Evolutionary conservation across 306 rosid genomes (phyloP).

Genomic region (Cicer arietinum): DNA sequence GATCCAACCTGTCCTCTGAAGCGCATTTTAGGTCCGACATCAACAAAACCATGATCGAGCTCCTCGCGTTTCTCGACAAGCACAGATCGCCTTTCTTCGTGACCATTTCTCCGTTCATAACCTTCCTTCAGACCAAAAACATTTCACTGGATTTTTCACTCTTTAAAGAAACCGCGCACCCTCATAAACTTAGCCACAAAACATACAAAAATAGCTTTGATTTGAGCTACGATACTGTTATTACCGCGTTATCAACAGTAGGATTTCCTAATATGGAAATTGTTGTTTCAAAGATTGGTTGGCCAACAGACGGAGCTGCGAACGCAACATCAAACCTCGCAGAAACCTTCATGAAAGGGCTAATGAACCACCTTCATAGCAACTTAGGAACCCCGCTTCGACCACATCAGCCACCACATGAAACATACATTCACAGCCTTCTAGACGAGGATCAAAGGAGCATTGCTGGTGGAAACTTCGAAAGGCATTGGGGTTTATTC

Average conservation of each 20-base stretch:
- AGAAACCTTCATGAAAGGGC: slow-evolving; percentile 79
- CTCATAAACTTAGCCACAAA: slow-evolving; percentile 62
- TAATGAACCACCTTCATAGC: slow-evolving; percentile 65
- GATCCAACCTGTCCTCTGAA: slow-evolving; percentile 63
- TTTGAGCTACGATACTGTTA: slow-evolving; percentile 71
- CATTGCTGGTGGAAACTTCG: slow-evolving; percentile 69
- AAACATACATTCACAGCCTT: slow-evolving; percentile 73
- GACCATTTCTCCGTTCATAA: slow-evolving; percentile 72
- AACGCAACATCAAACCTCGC: slow-evolving; percentile 71
- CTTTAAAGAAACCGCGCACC: slow-evolving; percentile 69
- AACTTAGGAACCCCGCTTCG: slow-evolving; percentile 76
- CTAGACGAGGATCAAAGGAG: slow-evolving; percentile 89
- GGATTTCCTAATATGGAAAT: slow-evolving; percentile 73
- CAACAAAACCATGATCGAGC: slow-evolving; percentile 83
- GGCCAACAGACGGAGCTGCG: slow-evolving; percentile 94
- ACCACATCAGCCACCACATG: slow-evolving; percentile 64
- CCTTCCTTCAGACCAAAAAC: slow-evolving; percentile 69
- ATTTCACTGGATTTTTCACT: slow-evolving; percentile 73
- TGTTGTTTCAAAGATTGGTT: slow-evolving; percentile 85
- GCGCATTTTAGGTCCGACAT: slow-evolving; percentile 77
- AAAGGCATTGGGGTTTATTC: slow-evolving; percentile 94
- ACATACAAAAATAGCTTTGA: slow-evolving; percentile 85
- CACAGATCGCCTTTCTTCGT: slow-evolving; percentile 79
- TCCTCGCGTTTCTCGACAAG: slow-evolving; percentile 77
- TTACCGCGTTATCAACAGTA: slow-evolving; percentile 58